Percentiles rank a stretch among this genome's conserved stretches.
Evolutionary conservation across 108 stramenopile species (phyloP).

Genomic region (Chaetoceros tenuissimus): DNA sequence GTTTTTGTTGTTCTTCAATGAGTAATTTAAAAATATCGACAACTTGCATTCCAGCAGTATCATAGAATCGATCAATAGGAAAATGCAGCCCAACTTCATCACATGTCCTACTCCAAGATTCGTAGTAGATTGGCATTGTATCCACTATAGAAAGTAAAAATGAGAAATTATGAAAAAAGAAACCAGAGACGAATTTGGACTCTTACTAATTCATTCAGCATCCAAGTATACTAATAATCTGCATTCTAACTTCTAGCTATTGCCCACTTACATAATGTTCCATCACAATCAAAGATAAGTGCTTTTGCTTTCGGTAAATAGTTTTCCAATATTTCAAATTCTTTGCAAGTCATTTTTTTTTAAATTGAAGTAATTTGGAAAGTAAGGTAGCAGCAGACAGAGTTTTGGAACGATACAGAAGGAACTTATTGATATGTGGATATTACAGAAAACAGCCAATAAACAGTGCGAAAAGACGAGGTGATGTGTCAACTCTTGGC

Average conservation of each 20-base stretch:
- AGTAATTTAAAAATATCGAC: constrained; percentile 1
- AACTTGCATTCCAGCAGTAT: background rate
- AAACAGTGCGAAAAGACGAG: too few relatives aligned
- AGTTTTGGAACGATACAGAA: too few relatives aligned
- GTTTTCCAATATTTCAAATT: background rate
- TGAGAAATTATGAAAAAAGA: background rate
- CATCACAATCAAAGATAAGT: constrained; percentile 7
- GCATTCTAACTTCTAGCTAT: background rate
- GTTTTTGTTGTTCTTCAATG: constrained; percentile 6
- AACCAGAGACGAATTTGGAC: too few relatives aligned
- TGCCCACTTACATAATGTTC: too few relatives aligned
- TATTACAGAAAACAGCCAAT: too few relatives aligned
- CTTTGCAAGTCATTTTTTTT: background rate
- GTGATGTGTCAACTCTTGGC: too few relatives aligned
- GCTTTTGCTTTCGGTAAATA: background rate
- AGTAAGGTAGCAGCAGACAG: too few relatives aligned
- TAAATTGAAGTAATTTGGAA: too few relatives aligned
- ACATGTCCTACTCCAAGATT: constrained; percentile 2
- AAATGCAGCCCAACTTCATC: constrained; percentile 5
- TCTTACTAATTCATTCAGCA: too few relatives aligned
- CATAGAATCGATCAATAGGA: constrained; percentile 4
- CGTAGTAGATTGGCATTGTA: constrained; percentile 9
- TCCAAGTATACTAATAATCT: too few relatives aligned
- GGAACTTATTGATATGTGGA: too few relatives aligned
- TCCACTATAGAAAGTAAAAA: background rate